Conservation (phyloP, 2,329 filamentous ascomycete species). For the Trichoderma harzianum region DNA sequence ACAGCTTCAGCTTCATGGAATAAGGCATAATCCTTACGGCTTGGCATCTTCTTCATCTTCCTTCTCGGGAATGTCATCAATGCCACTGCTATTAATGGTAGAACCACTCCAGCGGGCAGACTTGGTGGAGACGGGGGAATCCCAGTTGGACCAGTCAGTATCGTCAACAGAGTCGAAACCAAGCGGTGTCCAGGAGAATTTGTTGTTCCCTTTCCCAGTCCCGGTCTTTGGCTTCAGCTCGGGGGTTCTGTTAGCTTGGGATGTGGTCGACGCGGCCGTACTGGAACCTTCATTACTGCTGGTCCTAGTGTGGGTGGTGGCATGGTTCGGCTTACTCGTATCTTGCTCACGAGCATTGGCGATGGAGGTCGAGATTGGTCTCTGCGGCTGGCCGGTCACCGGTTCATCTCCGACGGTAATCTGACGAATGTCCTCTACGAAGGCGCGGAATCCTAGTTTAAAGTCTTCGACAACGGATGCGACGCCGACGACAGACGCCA, state of each 20-base stretch:
- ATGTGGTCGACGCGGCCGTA: conserved; percentile 31
- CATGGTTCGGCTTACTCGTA: conserved; percentile 26
- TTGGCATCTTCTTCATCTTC: conserved; percentile 44
- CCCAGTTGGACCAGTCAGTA: conserved; percentile 65
- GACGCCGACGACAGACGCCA: conserved; percentile 35
- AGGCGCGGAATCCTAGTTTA: conserved; percentile 85
- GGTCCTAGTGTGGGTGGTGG: conserved; percentile 40
- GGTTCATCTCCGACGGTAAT: conserved; percentile 95
- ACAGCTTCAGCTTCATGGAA: background rate
- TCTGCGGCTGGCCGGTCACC: conserved; percentile 50
- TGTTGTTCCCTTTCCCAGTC: conserved; percentile 50
- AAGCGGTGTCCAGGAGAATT: conserved; percentile 59
- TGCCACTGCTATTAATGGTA: conserved; percentile 43
- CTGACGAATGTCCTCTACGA: conserved; percentile 91
- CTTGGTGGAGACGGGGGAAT: conserved; percentile 52
- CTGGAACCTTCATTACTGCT: conserved; percentile 42
- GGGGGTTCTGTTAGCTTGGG: conserved; percentile 30
- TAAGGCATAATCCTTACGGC: conserved; percentile 41
- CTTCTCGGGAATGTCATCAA: conserved; percentile 49
- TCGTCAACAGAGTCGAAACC: conserved; percentile 57
- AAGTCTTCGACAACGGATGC: conserved; percentile 89
- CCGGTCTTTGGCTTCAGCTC: conserved; percentile 36
- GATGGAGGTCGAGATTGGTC: conserved; percentile 32
- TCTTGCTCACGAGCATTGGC: conserved; percentile 24
- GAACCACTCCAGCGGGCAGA: conserved; percentile 63